These are phyloP conservation scores for Hura crepitans DNA, from an alignment of 441 rosid genomes.

Conservation along the genomic window DNA sequence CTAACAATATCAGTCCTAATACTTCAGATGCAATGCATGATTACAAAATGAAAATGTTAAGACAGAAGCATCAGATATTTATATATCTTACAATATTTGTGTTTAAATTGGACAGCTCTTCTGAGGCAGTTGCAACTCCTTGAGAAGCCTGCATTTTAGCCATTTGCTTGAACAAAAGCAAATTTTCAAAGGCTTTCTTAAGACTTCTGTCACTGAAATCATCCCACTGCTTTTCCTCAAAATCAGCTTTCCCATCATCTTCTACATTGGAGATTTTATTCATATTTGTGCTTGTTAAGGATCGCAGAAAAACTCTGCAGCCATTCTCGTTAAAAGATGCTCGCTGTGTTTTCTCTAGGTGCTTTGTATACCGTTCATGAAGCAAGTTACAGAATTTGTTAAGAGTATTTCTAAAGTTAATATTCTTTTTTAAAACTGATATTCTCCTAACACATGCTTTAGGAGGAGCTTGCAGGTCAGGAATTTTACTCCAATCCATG, in stretches of 20 bases:
- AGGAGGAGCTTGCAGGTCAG: constrained; percentile 70
- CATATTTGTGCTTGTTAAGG: constrained; percentile 27
- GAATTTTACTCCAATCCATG: constrained; percentile 65
- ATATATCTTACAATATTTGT: constrained; percentile 38
- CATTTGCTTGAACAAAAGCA: constrained; percentile 64
- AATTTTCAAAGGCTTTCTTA: constrained; percentile 59
- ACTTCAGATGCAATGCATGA: background rate
- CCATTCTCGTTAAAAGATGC: constrained; percentile 31
- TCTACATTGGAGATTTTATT: constrained; percentile 28
- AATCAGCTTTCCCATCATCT: constrained; percentile 34
- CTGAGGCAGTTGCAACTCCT: constrained; percentile 40
- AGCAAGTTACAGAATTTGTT: constrained; percentile 83
- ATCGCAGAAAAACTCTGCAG: constrained; percentile 37
- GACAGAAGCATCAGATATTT: constrained; percentile 21
- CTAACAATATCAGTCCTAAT: background rate
- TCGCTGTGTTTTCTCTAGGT: constrained; percentile 52
- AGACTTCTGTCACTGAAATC: constrained; percentile 59
- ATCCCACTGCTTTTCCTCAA: constrained; percentile 72
- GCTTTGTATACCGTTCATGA: constrained; percentile 61
- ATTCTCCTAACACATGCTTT: constrained; percentile 66
- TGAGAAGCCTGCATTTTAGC: constrained; percentile 51
- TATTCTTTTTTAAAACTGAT: constrained; percentile 49
- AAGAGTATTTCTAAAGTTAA: constrained; percentile 61
- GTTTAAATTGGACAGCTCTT: constrained; percentile 55
- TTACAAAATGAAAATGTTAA: constrained; percentile 6